These are phyloP conservation scores for Coriaria nepalensis DNA, from an alignment of 306 rosid species.

Conservation along the genomic window DNA sequence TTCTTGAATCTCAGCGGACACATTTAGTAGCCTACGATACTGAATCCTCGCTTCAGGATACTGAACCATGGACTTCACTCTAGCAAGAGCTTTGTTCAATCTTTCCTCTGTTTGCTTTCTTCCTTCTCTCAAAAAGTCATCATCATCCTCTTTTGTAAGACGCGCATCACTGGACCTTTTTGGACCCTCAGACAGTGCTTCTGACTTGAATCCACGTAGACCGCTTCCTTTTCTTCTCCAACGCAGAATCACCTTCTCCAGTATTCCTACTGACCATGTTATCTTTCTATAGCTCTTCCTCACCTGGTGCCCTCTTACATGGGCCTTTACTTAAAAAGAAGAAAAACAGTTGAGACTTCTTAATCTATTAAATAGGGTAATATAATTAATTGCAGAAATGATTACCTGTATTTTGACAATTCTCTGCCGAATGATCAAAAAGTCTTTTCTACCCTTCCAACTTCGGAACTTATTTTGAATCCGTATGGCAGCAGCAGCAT, in stretches of 20 bases:
- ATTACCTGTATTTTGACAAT: slow-evolving; percentile 79
- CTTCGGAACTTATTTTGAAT: slow-evolving; percentile 76
- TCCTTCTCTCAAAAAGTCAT: slow-evolving; percentile 61
- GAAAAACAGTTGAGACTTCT: too few relatives aligned
- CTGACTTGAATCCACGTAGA: slow-evolving; percentile 69
- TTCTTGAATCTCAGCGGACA: slow-evolving; percentile 46
- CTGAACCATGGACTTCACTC: slow-evolving; percentile 87
- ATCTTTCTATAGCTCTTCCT: slow-evolving; percentile 53
- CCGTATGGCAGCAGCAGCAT: slow-evolving; percentile 68
- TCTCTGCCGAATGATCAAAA: slow-evolving; percentile 45
- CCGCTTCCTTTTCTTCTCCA: slow-evolving; percentile 90
- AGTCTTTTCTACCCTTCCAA: slow-evolving; percentile 75
- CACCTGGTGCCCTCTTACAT: slow-evolving; percentile 86
- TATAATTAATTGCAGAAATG: not conserved
- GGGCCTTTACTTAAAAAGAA: slow-evolving; percentile 40
- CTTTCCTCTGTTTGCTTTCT: slow-evolving; percentile 75
- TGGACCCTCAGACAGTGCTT: slow-evolving; percentile 27
- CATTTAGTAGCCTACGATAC: slow-evolving; percentile 62
- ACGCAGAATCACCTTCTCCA: slow-evolving; percentile 70
- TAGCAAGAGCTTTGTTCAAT: slow-evolving; percentile 69
- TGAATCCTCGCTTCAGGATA: slow-evolving; percentile 91
- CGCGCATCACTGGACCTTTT: slow-evolving; percentile 21
- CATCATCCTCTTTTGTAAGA: slow-evolving; percentile 41
- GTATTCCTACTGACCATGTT: slow-evolving; percentile 71
- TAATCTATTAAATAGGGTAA: too few relatives aligned